These are phyloP conservation scores for Thielaviopsis populi DNA, from an alignment of 2,329 filamentous ascomycete genomes.

Conservation along the genomic window DNA sequence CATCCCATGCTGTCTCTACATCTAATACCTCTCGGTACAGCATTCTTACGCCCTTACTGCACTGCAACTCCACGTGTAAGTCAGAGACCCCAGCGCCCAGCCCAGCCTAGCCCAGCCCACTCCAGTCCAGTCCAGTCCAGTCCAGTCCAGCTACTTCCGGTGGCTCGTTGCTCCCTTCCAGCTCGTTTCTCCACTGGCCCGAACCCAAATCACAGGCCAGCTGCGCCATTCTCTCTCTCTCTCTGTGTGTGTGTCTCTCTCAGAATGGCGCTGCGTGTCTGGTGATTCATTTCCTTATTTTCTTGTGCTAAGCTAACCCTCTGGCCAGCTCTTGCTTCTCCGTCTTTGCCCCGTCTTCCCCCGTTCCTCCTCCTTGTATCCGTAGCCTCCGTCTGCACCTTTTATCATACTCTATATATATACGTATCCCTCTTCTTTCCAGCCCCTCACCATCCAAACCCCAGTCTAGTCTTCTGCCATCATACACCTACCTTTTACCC, in stretches of 20 bases:
- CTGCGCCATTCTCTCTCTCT: background rate
- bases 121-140: too few species aligned
- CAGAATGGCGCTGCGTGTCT: background rate
- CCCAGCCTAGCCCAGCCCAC: background rate
- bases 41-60: background rate
- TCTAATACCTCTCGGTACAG: background rate
- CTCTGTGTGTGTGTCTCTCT: background rate
- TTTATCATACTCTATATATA: background rate
- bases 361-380: background rate
- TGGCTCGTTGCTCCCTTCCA: background rate
- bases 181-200: conserved; percentile 7
- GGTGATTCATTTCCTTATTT: background rate
- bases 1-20: too few species aligned
- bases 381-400: background rate
- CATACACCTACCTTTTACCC: background rate
- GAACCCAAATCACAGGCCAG: background rate
- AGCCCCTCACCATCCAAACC: background rate
- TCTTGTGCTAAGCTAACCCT: background rate
- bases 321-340: background rate
- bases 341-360: background rate
- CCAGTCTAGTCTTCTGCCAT: background rate
- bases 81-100: background rate
- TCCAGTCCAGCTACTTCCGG: background rate
- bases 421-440: background rate
- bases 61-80: background rate